Evolutionary conservation across 805 yeast genomes (phyloP), one percentile per base, ranked within the genome.

Genomic region (Kazachstania kunashirensis): DNA sequence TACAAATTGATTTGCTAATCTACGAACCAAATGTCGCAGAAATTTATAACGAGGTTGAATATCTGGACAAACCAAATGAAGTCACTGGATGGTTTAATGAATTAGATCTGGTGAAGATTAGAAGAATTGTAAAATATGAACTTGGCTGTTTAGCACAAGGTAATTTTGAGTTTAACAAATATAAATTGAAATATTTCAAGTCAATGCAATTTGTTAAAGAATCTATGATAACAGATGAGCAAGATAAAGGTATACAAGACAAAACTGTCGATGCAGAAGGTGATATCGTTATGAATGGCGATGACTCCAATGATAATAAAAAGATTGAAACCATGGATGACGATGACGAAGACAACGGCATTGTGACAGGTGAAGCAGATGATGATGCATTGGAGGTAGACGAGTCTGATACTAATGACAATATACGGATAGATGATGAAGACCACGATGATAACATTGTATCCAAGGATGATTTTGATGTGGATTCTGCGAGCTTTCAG

Each of bases 1-100:
- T 81, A 48, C 95, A 85, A 52, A 62, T 92, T 7, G 88, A 86
- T 20, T 88, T 89, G 51, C 64, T 92, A 5, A 55, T 69, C 5
- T 94, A 84, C 50, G 64, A 59, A 36, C 72, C 75, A 8, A 79
- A 77, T 44, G 65, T 88, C 8, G 58, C 68, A 13, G 59, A 55
- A 8, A 39, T 73, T 2, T 62, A 63, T 21, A 60, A 61, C 0
- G 56, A 57, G 9, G 70, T 75, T 16, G 77, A 75, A 41, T 73
- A 71, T 40, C 71, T 71, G 33, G 81, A 79, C 38, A 41, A 45
- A 18, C 54, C 57, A 3, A 57, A 57, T 32, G 59, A 58, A 31
- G 42, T 54, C 3, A 58, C 63, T 3, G 97, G 97, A 1, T 89
- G 97, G 97, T 71, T 74, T 42, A 69, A 69, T 36, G 71, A 69